Evolutionary conservation across 2,329 filamentous ascomycete genomes (phyloP), one percentile per base, ranked within the genome.

Genomic region (Talaromyces pinophilus): DNA sequence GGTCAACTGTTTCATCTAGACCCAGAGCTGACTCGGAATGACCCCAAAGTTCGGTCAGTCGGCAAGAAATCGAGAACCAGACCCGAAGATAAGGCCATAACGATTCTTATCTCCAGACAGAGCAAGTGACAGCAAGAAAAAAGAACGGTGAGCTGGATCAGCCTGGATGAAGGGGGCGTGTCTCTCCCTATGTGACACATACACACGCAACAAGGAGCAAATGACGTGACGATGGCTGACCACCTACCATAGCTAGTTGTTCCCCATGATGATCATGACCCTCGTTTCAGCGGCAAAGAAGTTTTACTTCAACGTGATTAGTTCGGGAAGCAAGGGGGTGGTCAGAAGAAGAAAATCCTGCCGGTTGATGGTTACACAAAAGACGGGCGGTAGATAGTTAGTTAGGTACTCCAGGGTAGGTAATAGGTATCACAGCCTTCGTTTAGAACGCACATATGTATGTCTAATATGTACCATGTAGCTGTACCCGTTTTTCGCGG

Each of bases 321-420:
- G 35, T 52, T 55, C 6, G 33, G 17, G 61, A 63, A 55, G 61
- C 61, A 63, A 63, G 61, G 61, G 61, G 60, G 59, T 25, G n/a
- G 5, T 8, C 28, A 38, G n/a, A 35, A 33, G 50, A 54, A 54
- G 48, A 35, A 22, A 35, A 40, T 57, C 11, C 54, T 54, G 60
- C 22, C 35, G 42, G 25, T 15, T 61, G 59, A 35, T 50, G 48
- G 61, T 63, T 63, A 63, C 61, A 63, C 61, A 10, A 54, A 54
- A 62, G 50, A 54, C 50, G 50, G 50, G 25, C 50, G 50, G 50
- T 54, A 10, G 2, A 5, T 17, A 19, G n/a, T 10, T 19, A 44
- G 44, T 19, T 44, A 52, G 48, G 25, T 28, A 17, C 44, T 48
- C 48, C 30, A 30, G 50, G 25, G 13, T 13, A 25, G 25, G 25